These are phyloP conservation scores for Clarireedia hainanense DNA, from an alignment of 2,329 filamentous ascomycete species.

Conservation along the genomic window DNA sequence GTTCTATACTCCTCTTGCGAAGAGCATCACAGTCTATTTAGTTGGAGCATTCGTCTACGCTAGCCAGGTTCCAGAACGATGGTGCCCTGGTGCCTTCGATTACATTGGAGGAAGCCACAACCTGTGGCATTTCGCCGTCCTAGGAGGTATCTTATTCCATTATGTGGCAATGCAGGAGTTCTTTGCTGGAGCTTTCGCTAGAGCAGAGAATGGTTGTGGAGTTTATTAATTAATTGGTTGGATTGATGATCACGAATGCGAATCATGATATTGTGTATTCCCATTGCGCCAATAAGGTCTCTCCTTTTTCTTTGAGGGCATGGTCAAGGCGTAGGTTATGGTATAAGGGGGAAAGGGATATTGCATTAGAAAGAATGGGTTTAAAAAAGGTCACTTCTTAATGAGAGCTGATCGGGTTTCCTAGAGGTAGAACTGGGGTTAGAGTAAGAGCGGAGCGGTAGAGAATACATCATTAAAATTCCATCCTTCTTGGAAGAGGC, in stretches of 20 bases:
- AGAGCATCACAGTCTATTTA: slow-evolving; percentile 82
- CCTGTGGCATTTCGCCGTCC: slow-evolving; percentile 90
- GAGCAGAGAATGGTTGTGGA: slow-evolving; percentile 39
- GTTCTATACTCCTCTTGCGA: slow-evolving; percentile 82
- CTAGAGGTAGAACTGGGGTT: too few relatives aligned
- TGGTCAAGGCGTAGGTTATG: background rate
- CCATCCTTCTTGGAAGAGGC: too few relatives aligned
- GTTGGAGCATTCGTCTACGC: slow-evolving; percentile 81
- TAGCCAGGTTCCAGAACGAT: slow-evolving; percentile 85
- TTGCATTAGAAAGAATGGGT: too few relatives aligned
- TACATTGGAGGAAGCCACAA: slow-evolving; percentile 95
- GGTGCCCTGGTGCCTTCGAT: slow-evolving; percentile 88
- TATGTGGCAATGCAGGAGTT: slow-evolving; percentile 95
- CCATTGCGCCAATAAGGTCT: background rate
- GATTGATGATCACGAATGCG: background rate
- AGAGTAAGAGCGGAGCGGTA: too few relatives aligned
- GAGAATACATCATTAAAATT: too few relatives aligned
- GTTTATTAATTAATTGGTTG: slow-evolving; percentile 14
- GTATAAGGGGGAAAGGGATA: too few relatives aligned
- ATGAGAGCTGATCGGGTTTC: too few relatives aligned
- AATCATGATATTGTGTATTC: background rate
- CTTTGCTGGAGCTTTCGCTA: slow-evolving; percentile 69
- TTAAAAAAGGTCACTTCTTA: too few relatives aligned
- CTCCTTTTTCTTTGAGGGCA: background rate
- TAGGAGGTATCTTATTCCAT: slow-evolving; percentile 95